Percentiles rank a stretch among this genome's conserved stretches.
Conservation (phyloP, 176 grass and related monocot species). For the Hsuehochloa calcarea region DNA sequence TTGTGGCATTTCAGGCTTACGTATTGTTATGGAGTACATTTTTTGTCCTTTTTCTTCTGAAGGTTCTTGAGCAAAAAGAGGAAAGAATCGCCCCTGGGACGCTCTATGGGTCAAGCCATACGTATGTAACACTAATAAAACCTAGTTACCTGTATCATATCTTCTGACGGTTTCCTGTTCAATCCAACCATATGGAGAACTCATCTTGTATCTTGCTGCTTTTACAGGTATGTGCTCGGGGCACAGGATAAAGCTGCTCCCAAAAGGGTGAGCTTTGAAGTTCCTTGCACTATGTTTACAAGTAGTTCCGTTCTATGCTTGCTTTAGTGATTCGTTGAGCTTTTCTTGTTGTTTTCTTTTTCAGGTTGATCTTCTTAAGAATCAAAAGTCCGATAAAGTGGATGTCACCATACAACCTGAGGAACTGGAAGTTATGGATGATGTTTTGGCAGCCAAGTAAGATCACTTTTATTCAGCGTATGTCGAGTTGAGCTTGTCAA, state of each 20-base stretch:
- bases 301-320: neutral
- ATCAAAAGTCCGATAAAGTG: constrained; percentile 94
- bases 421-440: constrained; percentile 96
- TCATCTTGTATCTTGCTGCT: constrained; percentile 13
- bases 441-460: constrained; percentile 98
- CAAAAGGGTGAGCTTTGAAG: constrained; percentile 66
- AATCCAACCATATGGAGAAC: neutral
- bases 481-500: neutral
- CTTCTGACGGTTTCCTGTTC: neutral
- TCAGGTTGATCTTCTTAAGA: constrained; percentile 94
- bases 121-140: constrained; percentile 43
- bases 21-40: neutral
- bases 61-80: constrained; percentile 86
- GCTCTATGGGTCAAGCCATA: constrained; percentile 65
- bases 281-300: neutral
- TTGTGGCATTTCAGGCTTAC: neutral
- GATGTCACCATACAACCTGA: constrained; percentile 97
- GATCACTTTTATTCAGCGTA: neutral
- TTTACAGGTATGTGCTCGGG: constrained; percentile 73
- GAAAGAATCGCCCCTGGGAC: constrained; percentile 64
- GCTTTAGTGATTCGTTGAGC: neutral
- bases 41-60: constrained; percentile 13
- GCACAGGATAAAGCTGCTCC: constrained; percentile 72
- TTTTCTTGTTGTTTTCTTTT: neutral
- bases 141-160: neutral